These are phyloP conservation scores for Pichia gijzeniarum DNA, from an alignment of 805 yeast species.

Conservation along the genomic window DNA sequence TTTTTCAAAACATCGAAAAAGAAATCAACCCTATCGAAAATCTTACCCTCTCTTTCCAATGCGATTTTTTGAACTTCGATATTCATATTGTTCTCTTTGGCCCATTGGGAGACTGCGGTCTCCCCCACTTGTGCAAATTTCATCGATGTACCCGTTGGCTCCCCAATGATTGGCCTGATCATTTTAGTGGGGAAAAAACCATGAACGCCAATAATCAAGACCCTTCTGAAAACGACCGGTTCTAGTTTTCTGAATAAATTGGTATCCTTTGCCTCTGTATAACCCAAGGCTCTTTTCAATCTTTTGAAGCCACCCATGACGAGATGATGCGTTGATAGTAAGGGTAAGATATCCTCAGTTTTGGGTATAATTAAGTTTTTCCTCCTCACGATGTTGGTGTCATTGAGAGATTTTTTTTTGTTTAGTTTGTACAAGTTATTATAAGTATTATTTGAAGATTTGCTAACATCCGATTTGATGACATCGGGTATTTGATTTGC, in stretches of 20 bases:
- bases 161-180: constrained; percentile 82
- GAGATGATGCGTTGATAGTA: constrained; percentile 12
- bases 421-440: background rate
- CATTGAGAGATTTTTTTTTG: background rate
- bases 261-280: constrained; percentile 7
- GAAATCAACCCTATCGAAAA: constrained; percentile 77
- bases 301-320: constrained; percentile 14
- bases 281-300: constrained; percentile 17
- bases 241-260: constrained; percentile 19
- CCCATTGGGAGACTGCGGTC: constrained; percentile 64
- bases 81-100: constrained; percentile 36
- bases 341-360: constrained; percentile 25
- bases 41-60: constrained; percentile 87
- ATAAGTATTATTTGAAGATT: background rate
- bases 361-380: constrained; percentile 26
- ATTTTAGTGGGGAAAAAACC: constrained; percentile 91
- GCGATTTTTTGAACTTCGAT: constrained; percentile 83
- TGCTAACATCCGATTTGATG: constrained; percentile 10
- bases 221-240: constrained; percentile 39
- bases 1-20: constrained; percentile 66
- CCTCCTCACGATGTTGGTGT: background rate
- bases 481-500: constrained; percentile 8
- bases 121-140: constrained; percentile 91
- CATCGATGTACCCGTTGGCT: constrained; percentile 93
- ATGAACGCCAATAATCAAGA: constrained; percentile 86